Conservation (phyloP, 306 rosid species). For the Coriaria nepalensis region DNA sequence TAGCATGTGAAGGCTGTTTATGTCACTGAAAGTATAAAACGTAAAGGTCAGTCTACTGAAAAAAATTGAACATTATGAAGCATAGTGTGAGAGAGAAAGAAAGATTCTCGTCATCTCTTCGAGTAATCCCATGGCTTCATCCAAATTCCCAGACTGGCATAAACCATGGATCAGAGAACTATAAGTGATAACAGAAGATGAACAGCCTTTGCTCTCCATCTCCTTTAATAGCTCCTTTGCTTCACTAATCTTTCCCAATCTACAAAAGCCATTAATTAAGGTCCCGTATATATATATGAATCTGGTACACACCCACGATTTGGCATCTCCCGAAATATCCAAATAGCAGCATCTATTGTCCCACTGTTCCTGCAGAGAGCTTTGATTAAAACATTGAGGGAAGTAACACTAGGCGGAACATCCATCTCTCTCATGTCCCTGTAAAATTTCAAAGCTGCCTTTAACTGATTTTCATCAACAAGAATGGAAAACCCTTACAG, state of each 20-base stretch:
- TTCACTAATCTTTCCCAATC: conserved; percentile 38
- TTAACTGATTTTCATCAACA: conserved; percentile 70
- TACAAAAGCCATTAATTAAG: conserved; percentile 67
- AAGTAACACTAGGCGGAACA: conserved; percentile 44
- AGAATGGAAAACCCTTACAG: conserved; percentile 57
- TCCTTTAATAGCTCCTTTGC: conserved; percentile 65
- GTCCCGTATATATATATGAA: conserved; percentile 88
- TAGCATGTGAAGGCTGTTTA: too few relatives aligned
- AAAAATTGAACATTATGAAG: too few relatives aligned
- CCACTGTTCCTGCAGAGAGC: conserved; percentile 67
- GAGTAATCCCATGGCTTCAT: conserved; percentile 49
- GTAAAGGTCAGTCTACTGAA: too few relatives aligned
- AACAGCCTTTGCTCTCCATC: conserved; percentile 49
- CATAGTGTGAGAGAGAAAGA: too few relatives aligned
- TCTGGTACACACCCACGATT: conserved; percentile 59
- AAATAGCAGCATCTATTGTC: conserved; percentile 57
- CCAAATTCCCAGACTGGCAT: conserved; percentile 50
- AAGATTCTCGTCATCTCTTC: conserved; percentile 41
- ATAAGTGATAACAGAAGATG: conserved; percentile 68
- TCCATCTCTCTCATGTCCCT: conserved; percentile 56
- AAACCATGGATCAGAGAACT: conserved; percentile 67
- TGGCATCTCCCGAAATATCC: conserved; percentile 64
- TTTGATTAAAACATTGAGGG: conserved; percentile 76
- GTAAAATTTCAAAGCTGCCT: conserved; percentile 53
- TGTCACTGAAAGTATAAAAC: too few relatives aligned